phyloP scores from a whole-genome alignment of 345 rosid genomes.

The Angophora floribunda region DNA sequence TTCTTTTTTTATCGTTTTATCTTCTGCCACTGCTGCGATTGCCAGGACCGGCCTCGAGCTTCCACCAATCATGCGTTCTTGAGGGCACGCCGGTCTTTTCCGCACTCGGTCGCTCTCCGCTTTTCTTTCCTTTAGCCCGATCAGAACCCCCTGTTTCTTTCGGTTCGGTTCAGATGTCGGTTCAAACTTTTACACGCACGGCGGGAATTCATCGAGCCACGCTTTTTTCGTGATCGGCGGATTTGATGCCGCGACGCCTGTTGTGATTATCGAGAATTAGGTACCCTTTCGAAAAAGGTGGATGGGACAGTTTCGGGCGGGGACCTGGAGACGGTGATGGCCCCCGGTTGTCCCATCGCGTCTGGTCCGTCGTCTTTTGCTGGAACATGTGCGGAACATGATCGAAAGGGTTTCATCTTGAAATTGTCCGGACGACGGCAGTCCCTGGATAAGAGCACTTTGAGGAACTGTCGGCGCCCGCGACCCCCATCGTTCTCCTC shows the following conservation, averaged over 20 bases:
- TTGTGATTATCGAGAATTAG: neutral
- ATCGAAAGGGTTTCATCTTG: neutral
- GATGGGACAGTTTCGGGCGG: neutral
- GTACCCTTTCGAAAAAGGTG: neutral
- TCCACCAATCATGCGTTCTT: neutral
- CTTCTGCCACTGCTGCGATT: neutral
- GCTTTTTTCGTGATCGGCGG: neutral
- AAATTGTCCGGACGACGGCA: neutral
- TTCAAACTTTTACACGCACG: neutral
- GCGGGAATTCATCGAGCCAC: neutral
- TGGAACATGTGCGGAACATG: neutral
- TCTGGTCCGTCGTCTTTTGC: neutral
- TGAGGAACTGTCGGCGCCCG: neutral
- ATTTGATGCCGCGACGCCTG: neutral
- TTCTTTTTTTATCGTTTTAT: neutral
- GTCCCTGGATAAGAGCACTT: neutral
- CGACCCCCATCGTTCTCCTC: neutral
- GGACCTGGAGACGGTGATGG: neutral
- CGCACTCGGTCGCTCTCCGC: neutral
- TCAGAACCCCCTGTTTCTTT: neutral
- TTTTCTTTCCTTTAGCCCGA: neutral
- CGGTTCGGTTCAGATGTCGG: neutral
- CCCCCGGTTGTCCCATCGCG: neutral
- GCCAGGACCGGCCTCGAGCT: neutral
- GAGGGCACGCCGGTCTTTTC: neutral